Conservation (phyloP, 495 filamentous ascomycete species). For the Talaromyces liani region DNA sequence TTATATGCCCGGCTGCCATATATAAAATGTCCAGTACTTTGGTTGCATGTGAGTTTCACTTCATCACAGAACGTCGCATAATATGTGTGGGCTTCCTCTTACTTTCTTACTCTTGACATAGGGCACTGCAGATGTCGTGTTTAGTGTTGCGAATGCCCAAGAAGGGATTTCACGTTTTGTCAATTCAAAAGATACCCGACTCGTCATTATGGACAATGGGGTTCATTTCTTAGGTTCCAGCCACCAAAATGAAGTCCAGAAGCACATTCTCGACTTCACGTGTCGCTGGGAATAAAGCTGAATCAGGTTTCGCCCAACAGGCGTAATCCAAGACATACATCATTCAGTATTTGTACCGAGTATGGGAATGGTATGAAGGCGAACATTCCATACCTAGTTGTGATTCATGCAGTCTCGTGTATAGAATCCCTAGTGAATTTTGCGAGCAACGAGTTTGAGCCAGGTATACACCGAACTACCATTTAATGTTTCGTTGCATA, state of each 20-base stretch:
- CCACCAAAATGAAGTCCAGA: constrained; percentile 10
- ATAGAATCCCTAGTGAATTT: not conserved
- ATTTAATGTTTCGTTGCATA: too few relatives aligned
- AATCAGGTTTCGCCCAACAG: not conserved
- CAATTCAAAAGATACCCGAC: constrained; percentile 37
- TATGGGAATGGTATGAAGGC: not conserved
- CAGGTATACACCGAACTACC: too few relatives aligned
- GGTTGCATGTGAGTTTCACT: constrained; percentile 47
- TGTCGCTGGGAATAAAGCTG: not conserved
- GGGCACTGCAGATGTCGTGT: constrained; percentile 50
- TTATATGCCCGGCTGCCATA: constrained; percentile 45
- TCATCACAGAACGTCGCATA: not conserved
- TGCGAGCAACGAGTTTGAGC: not conserved
- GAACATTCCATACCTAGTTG: not conserved
- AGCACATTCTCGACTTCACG: constrained; percentile 9
- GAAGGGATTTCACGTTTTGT: constrained; percentile 55
- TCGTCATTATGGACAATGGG: constrained; percentile 44
- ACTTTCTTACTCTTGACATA: constrained; percentile 13
- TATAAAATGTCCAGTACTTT: constrained; percentile 52
- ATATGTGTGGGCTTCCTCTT: not conserved
- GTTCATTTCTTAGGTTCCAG: constrained; percentile 51
- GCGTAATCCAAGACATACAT: not conserved
- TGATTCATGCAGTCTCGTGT: not conserved
- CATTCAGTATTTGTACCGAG: not conserved
- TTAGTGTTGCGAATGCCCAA: constrained; percentile 34